Conservation (phyloP, 768 basidiomycete genomes). For the Lanmaoa rubissima region DNA sequence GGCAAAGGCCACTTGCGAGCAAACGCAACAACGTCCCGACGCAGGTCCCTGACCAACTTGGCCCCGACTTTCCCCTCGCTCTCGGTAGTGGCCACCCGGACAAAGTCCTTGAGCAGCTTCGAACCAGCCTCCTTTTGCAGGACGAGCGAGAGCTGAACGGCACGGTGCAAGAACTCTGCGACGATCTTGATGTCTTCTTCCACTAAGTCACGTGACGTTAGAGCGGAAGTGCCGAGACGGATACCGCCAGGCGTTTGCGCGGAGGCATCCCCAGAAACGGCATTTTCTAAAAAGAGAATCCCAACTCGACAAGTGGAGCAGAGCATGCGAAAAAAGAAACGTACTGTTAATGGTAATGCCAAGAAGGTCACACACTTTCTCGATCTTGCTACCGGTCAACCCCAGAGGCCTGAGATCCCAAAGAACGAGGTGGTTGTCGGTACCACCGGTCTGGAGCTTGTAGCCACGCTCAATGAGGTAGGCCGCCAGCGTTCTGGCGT, state of each 20-base stretch:
- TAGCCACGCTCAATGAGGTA: conserved; percentile 79
- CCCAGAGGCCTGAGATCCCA: conserved; percentile 97
- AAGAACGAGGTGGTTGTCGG: conserved; percentile 96
- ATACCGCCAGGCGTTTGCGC: conserved; percentile 97
- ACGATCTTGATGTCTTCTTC: conserved; percentile 86
- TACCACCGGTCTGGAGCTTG: conserved; percentile 95
- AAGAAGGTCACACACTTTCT: conserved; percentile 96
- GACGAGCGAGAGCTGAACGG: conserved; percentile 84
- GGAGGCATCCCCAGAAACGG: conserved; percentile 93
- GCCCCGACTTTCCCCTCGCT: conserved; percentile 71
- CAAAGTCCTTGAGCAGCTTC: conserved; percentile 95
- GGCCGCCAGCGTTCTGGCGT: conserved; percentile 75
- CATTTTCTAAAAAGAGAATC: conserved; percentile 65
- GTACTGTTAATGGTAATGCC: conserved; percentile 95
- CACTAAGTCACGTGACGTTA: conserved; percentile 92
- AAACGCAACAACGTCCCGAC: conserved; percentile 78
- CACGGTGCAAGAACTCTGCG: conserved; percentile 89
- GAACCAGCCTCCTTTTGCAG: conserved; percentile 94
- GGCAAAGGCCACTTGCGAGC: conserved; percentile 91
- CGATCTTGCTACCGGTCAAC: conserved; percentile 96
- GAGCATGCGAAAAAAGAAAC: conserved; percentile 25
- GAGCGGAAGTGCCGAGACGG: conserved; percentile 89
- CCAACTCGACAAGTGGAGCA: not conserved
- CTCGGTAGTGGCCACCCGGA: conserved; percentile 69
- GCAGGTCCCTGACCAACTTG: conserved; percentile 67